phyloP scores from a whole-genome alignment of 305 asterid genomes.

The Rubia peregrina region DNA sequence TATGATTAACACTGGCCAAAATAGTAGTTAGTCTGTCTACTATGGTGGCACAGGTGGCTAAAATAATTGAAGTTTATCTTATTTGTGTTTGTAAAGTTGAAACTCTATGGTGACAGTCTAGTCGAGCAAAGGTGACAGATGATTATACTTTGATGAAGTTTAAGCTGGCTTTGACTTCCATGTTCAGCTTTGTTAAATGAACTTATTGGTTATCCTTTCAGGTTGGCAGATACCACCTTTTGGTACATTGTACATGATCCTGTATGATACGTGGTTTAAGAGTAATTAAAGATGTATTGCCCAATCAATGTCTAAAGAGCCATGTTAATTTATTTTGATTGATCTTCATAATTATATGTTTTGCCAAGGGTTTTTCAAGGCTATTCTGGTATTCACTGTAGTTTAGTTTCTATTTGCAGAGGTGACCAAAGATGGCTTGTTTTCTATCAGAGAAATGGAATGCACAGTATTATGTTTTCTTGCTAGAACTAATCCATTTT shows the following conservation, averaged over 20 bases:
- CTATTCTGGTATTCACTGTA: conserved; percentile 21
- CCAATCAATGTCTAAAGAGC: conserved; percentile 85
- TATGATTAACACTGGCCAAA: background rate
- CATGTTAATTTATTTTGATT: conserved; percentile 45
- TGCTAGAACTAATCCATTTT: conserved; percentile 10
- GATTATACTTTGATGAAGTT: conserved; percentile 2
- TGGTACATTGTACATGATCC: conserved; percentile 97
- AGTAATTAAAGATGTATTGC: conserved; percentile 74
- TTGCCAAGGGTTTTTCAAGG: conserved; percentile 4
- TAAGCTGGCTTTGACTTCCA: conserved; percentile 6
- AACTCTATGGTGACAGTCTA: conserved; percentile 97
- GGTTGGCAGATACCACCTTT: conserved; percentile 96
- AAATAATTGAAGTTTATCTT: conserved; percentile 80
- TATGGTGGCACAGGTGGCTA: conserved; percentile 50
- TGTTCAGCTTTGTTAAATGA: conserved; percentile 10
- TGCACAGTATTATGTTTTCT: conserved; percentile 59
- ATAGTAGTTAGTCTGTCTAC: conserved; percentile 9
- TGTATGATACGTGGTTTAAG: conserved; percentile 98
- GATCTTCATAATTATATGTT: background rate
- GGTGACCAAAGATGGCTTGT: conserved; percentile 93
- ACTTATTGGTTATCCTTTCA: conserved; percentile 26
- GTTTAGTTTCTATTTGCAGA: conserved; percentile 42
- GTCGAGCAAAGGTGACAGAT: conserved; percentile 64
- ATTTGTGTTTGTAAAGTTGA: conserved; percentile 97
- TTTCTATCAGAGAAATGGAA: conserved; percentile 99